phyloP scores from a whole-genome alignment of 2,329 filamentous ascomycete species.

The Didymellaceae sp. region DNA sequence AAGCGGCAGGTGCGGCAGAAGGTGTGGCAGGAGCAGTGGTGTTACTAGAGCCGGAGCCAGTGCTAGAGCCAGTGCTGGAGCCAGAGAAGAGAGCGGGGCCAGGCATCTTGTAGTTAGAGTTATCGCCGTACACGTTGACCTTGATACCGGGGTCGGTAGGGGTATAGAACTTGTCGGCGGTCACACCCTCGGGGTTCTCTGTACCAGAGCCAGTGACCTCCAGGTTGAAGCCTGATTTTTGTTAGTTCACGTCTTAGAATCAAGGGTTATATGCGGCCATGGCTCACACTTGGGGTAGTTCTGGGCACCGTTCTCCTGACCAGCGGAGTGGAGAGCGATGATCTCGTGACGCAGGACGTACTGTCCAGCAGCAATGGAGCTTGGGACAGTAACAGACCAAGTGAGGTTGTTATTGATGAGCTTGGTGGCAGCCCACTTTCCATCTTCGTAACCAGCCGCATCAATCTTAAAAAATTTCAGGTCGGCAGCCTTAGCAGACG shows the following conservation, averaged over 20 bases:
- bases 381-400: slow-evolving; percentile 60
- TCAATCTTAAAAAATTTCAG: slow-evolving; percentile 71
- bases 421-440: slow-evolving; percentile 63
- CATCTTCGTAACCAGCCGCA: slow-evolving; percentile 59
- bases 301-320: slow-evolving; percentile 52
- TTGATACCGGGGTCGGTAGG: slow-evolving; percentile 63
- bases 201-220: slow-evolving; percentile 63
- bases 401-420: slow-evolving; percentile 57
- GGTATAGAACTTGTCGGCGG: slow-evolving; percentile 63
- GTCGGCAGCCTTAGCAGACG: slow-evolving; percentile 58
- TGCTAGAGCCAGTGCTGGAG: slow-evolving; percentile 22
- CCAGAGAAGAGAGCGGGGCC: slow-evolving; percentile 53
- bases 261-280: slow-evolving; percentile 17
- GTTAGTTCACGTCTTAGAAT: neutral
- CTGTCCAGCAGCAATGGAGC: slow-evolving; percentile 60
- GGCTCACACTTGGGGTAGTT: slow-evolving; percentile 54
- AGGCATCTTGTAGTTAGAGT: slow-evolving; percentile 57
- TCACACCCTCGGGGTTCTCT: slow-evolving; percentile 52
- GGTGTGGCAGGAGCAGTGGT: slow-evolving; percentile 17
- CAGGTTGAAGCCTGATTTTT: slow-evolving; percentile 52
- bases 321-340: slow-evolving; percentile 65
- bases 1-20: slow-evolving; percentile 12
- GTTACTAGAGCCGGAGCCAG: slow-evolving; percentile 7
- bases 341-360: slow-evolving; percentile 67
- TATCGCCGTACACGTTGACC: slow-evolving; percentile 63